Evolutionary conservation across 805 yeast genomes (phyloP).

Genomic region (Ogataea philodendri): DNA sequence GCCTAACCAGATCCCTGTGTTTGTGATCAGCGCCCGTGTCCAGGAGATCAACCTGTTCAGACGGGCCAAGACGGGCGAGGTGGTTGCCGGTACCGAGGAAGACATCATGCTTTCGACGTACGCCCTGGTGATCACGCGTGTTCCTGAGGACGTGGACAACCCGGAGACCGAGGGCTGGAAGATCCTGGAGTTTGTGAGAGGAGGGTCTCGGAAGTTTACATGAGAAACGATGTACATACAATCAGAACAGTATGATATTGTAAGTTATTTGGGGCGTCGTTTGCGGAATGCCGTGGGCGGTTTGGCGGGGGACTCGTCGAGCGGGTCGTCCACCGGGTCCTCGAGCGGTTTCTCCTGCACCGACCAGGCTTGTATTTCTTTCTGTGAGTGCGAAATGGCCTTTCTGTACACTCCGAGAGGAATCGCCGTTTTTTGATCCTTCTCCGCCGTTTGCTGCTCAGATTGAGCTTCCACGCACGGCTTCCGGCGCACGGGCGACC

Average conservation of each 20-base stretch:
- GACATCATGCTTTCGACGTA: constrained; percentile 90
- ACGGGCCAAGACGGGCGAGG: constrained; percentile 86
- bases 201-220: constrained; percentile 83
- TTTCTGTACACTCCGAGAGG: constrained; percentile 3
- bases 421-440: not conserved
- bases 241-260: no score
- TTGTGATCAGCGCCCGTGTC: constrained; percentile 92
- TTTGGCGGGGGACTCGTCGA: no score
- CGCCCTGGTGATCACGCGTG: constrained; percentile 92
- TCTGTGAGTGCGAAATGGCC: constrained; percentile 8
- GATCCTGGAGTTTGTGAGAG: constrained; percentile 89
- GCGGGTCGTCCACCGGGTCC: no score
- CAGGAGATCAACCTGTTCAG: constrained; percentile 91
- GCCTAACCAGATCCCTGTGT: constrained; percentile 89
- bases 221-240: constrained; percentile 21
- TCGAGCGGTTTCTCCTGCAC: constrained; percentile 18
- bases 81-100: constrained; percentile 95
- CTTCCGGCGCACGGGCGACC: not conserved
- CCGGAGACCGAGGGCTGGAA: constrained; percentile 97
- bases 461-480: not conserved
- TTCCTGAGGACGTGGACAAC: constrained; percentile 88
- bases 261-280: no score
- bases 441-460: not conserved
- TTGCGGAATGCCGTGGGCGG: no score
- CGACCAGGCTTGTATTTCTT: constrained; percentile 32